Percentiles rank a stretch among this genome's conserved stretches.
Evolutionary conservation across 208 protist species (phyloP).

Genomic region (Trypanosoma avium): DNA sequence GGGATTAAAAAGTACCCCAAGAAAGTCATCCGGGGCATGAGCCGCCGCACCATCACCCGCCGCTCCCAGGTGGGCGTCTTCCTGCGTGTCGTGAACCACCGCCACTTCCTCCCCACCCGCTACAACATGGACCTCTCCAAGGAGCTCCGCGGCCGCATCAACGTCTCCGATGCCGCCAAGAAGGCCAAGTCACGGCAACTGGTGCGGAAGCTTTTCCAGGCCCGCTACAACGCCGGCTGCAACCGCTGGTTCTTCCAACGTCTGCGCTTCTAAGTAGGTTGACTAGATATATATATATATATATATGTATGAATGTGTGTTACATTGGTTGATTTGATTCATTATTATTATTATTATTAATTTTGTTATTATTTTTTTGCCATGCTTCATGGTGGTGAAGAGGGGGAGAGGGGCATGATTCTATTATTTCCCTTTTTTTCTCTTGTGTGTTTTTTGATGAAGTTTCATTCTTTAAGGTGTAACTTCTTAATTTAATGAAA

Average conservation of each 20-base stretch:
- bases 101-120: slow-evolving; percentile 98
- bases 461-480: no score
- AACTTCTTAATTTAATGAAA: no score
- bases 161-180: slow-evolving; percentile 88
- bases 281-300: slow-evolving; percentile 6
- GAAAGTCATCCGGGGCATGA: slow-evolving; percentile 95
- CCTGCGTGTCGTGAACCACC: slow-evolving; percentile 98
- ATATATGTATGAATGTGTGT: not conserved
- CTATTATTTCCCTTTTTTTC: no score
- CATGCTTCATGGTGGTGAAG: no score
- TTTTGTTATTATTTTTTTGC: not conserved
- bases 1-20: slow-evolving; percentile 96
- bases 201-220: slow-evolving; percentile 93
- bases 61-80: slow-evolving; percentile 95
- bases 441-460: no score
- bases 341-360: not conserved
- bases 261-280: slow-evolving; percentile 95
- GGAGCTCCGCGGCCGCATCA: slow-evolving; percentile 91
- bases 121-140: slow-evolving; percentile 94
- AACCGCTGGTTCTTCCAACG: slow-evolving; percentile 99
- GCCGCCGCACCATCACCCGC: slow-evolving; percentile 90
- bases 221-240: slow-evolving; percentile 95
- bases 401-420: no score
- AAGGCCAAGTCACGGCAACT: slow-evolving; percentile 83
- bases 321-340: not conserved